Evolutionary conservation across 192 early-diverging fungal genomes (phyloP).

Genomic region (Entomortierella beljakovae): DNA sequence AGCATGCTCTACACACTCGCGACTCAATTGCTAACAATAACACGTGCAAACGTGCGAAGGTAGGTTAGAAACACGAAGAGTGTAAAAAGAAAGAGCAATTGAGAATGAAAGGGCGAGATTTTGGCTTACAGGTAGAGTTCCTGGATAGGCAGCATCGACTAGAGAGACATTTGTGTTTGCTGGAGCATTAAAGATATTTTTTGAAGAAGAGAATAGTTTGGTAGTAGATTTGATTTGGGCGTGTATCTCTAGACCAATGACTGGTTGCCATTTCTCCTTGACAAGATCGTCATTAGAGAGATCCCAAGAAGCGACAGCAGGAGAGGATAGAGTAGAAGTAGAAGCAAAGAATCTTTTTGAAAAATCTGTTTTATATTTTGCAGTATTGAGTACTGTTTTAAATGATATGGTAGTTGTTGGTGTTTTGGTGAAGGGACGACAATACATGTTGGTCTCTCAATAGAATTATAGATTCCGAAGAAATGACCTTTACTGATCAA

Average conservation of each 20-base stretch:
- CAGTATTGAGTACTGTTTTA: no score
- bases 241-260: constrained; percentile 94
- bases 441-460: no score
- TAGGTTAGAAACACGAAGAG: neutral
- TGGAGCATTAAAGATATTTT: constrained; percentile 64
- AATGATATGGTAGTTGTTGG: no score
- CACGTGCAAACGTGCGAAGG: neutral
- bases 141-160: constrained; percentile 90
- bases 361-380: no score
- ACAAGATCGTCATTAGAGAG: constrained; percentile 9
- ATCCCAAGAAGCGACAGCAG: neutral
- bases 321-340: neutral
- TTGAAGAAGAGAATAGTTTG: constrained; percentile 87
- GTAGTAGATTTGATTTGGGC: constrained; percentile 77
- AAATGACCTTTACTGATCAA: no score
- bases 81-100: no score
- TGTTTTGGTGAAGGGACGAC: no score
- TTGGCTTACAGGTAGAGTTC: constrained; percentile 77
- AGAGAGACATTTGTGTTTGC: constrained; percentile 81
- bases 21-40: constrained; percentile 69
- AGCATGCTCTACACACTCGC: constrained; percentile 78
- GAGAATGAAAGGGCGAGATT: neutral
- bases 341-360: neutral
- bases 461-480: no score
- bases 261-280: constrained; percentile 65